Evolutionary conservation across 768 basidiomycete genomes (phyloP).

Genomic region (Rhodotorula taiwanensis): DNA sequence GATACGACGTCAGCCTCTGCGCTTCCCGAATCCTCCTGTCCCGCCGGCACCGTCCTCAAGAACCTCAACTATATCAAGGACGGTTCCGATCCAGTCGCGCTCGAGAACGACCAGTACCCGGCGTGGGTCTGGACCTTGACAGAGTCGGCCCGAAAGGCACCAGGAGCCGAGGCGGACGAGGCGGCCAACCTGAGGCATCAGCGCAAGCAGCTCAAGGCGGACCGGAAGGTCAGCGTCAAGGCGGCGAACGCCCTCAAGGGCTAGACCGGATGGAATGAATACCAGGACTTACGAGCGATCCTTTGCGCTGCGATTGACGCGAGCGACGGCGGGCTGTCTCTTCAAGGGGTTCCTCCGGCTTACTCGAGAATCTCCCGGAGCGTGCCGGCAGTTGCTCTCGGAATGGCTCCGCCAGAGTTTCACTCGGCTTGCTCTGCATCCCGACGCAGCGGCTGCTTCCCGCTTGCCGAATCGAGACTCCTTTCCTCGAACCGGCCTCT

Average conservation of each 20-base stretch:
- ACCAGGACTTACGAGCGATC: not conserved
- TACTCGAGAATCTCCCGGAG: no score
- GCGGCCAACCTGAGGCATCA: conserved; percentile 2
- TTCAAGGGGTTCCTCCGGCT: no score
- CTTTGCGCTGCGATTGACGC: no score
- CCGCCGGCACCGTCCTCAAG: conserved; percentile 45
- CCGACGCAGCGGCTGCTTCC: no score
- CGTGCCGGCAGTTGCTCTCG: no score
- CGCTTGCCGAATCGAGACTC: no score
- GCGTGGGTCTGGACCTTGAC: conserved; percentile 45
- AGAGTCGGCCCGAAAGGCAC: not conserved
- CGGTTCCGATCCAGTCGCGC: conserved; percentile 45
- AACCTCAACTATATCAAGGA: conserved; percentile 46
- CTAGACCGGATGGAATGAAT: conserved; percentile 15
- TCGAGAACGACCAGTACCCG: conserved; percentile 46
- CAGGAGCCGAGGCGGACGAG: not conserved
- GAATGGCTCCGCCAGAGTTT: no score
- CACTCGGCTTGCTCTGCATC: no score
- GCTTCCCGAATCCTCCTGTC: conserved; percentile 19
- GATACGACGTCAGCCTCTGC: not conserved
- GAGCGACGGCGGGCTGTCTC: no score
- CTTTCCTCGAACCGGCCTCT: no score
- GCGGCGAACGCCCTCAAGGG: conserved; percentile 44
- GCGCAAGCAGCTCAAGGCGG: conserved; percentile 25
- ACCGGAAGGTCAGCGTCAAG: conserved; percentile 42